A percentile compares a stretch with the other conserved stretches of the same genome.
Conservation (phyloP, 768 basidiomycete species). For the Candolleomyces eurysporus region DNA sequence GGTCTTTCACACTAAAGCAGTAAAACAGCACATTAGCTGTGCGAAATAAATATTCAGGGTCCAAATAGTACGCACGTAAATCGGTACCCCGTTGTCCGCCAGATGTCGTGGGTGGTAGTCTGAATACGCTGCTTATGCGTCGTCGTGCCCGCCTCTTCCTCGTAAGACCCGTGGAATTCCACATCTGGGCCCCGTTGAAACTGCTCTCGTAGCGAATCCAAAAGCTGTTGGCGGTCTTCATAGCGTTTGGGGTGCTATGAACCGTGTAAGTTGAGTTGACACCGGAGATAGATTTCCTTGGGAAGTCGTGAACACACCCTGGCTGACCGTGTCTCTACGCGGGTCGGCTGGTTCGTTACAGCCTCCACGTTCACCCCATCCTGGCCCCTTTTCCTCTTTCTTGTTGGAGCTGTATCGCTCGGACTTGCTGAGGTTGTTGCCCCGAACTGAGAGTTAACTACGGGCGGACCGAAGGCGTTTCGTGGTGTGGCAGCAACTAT, state of each 20-base stretch:
- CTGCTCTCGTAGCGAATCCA: slow-evolving; percentile 29
- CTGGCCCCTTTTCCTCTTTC: slow-evolving; percentile 7
- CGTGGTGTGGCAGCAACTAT: slow-evolving; percentile 29
- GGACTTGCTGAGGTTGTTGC: slow-evolving; percentile 12
- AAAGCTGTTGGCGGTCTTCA: slow-evolving; percentile 27
- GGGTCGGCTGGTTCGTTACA: not conserved
- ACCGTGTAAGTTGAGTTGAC: not conserved
- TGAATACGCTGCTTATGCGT: slow-evolving; percentile 43
- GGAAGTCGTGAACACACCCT: not conserved
- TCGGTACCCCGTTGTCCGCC: slow-evolving; percentile 48
- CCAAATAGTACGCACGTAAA: slow-evolving; percentile 38
- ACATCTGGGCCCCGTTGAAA: slow-evolving; percentile 34
- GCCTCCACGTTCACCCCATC: not conserved
- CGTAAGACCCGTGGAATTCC: slow-evolving; percentile 43
- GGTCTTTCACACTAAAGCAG: slow-evolving; percentile 43
- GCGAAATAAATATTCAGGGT: slow-evolving; percentile 4
- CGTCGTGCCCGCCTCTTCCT: slow-evolving; percentile 24
- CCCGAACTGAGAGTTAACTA: slow-evolving; percentile 15
- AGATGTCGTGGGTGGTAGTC: slow-evolving; percentile 41
- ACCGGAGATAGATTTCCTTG: slow-evolving; percentile 2
- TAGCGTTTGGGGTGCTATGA: slow-evolving; percentile 27
- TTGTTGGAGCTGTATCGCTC: not conserved
- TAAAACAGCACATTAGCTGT: not conserved
- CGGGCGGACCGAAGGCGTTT: slow-evolving; percentile 23
- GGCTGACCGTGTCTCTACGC: slow-evolving; percentile 13